Evolutionary conservation across 345 rosid genomes (phyloP), one percentile per base, ranked within the genome.

Genomic region (Toxicodendron radicans): DNA sequence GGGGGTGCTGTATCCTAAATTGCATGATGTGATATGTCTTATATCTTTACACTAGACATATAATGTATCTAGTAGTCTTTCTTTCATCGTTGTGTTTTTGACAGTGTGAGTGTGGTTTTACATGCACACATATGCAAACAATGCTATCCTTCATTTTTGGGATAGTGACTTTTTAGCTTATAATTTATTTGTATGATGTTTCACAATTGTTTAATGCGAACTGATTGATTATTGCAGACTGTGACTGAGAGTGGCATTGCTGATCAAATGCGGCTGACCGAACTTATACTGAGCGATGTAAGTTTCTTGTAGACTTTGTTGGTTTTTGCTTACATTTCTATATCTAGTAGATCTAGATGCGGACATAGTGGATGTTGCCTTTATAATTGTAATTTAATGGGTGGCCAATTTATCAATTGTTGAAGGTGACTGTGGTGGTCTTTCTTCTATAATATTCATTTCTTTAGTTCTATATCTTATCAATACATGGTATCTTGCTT

Each of bases 211-310:
- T 54, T 24, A 27, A 33, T 61, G 18, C 10, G 6, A 41, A 53
- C 38, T 45, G 64, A 70, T 69, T 79, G 53, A 78, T 23, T 61
- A 33, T 77, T 85, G 80, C 85, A 91, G 97, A 92, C 91, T 81
- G 84, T 96, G 78, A 85, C 88, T 58, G 98, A 96, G 79, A 86
- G 94, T 82, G 92, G 97, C 78, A 81, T 93, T 84, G 87, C 92
- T n/a, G 97, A 93, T 87, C 98, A 96, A 80, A 92, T 88, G 80
- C 89, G 91, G 70, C 79, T 96, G 85, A 83, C 87, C 16, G 99
- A 96, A 70, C 87, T 85, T 21, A 77, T 95, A 59, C 61, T 91
- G 79, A 88, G 83, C 71, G 96, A 93, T 85, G 99, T 95, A 90
- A 80, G 91, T 72, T 79, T 74, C 74, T 41, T 62, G 20, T 68